Conservation (phyloP, 371 early-diverging fungal species). For the Rhizopus sp. region DNA sequence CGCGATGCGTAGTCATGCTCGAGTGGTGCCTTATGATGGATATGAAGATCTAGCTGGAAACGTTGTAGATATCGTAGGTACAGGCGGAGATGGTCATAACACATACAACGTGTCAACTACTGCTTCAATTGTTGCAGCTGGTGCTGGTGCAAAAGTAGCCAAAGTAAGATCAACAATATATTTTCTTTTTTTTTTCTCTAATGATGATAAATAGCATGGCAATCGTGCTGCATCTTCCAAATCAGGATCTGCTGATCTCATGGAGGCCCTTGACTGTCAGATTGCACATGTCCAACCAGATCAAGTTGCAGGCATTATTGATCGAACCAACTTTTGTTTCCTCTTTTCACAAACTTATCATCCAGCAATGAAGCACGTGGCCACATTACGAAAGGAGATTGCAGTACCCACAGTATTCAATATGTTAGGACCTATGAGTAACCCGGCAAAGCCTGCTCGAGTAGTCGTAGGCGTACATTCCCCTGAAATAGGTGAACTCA, state of each 20-base stretch:
- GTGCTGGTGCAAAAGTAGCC: constrained; percentile 90
- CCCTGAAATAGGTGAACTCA: constrained; percentile 71
- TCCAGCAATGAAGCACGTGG: constrained; percentile 88
- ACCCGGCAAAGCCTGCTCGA: constrained; percentile 84
- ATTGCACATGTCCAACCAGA: constrained; percentile 68
- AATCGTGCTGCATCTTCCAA: constrained; percentile 93
- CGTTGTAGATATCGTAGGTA: constrained; percentile 94
- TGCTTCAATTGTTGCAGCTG: constrained; percentile 89
- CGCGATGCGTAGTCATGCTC: constrained; percentile 66
- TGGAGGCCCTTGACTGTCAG: constrained; percentile 83
- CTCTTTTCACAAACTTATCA: constrained; percentile 92
- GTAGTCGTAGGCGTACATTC: constrained; percentile 91
- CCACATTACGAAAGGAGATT: constrained; percentile 80
- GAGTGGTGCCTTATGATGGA: constrained; percentile 51
- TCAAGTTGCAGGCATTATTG: constrained; percentile 65
- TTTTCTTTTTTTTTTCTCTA: neutral
- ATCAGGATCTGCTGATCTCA: constrained; percentile 93
- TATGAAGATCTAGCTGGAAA: constrained; percentile 43
- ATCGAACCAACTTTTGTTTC: constrained; percentile 84
- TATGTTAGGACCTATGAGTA: constrained; percentile 90
- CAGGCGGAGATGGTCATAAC: constrained; percentile 97
- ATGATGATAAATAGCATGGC: constrained; percentile 71
- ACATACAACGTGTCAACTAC: constrained; percentile 97
- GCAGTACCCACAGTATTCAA: constrained; percentile 95
- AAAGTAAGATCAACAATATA: constrained; percentile 62